Evolutionary conservation across 2,329 filamentous ascomycete species (phyloP).

Genomic region (Cladosporium sp.): DNA sequence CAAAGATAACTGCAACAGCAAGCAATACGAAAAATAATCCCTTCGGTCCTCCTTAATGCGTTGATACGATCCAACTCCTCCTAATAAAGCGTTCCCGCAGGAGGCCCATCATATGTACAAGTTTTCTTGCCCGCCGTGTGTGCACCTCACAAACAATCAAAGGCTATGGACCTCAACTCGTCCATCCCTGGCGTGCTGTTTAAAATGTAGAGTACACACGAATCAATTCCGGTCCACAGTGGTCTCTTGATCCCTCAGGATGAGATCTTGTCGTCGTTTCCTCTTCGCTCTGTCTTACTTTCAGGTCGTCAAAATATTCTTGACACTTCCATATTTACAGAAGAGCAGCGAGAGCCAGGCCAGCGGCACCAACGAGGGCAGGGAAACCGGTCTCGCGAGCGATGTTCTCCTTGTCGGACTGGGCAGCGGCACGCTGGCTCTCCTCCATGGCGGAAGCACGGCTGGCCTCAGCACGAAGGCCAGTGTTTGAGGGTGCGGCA

Average conservation of each 20-base stretch:
- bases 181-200: slow-evolving; percentile 3
- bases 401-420: slow-evolving; percentile 7
- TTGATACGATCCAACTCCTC: slow-evolving; percentile 6
- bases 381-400: slow-evolving; percentile 16
- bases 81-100: background rate
- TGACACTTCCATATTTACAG: background rate
- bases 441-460: slow-evolving; percentile 10
- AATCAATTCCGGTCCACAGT: background rate
- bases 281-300: background rate
- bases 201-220: background rate
- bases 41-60: background rate
- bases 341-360: slow-evolving; percentile 14
- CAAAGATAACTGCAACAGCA: slow-evolving; percentile 5
- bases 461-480: background rate
- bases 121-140: background rate
- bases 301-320: background rate
- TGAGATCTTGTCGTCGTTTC: background rate
- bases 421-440: slow-evolving; percentile 15
- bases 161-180: background rate
- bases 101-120: slow-evolving; percentile 15
- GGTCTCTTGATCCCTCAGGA: background rate
- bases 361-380: slow-evolving; percentile 13
- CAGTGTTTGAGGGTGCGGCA: background rate
- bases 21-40: slow-evolving; percentile 17
- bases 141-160: background rate